A percentile compares a stretch with the other conserved stretches of the same genome.
Conservation (phyloP, 345 rosid genomes). For the Acer campestre region DNA sequence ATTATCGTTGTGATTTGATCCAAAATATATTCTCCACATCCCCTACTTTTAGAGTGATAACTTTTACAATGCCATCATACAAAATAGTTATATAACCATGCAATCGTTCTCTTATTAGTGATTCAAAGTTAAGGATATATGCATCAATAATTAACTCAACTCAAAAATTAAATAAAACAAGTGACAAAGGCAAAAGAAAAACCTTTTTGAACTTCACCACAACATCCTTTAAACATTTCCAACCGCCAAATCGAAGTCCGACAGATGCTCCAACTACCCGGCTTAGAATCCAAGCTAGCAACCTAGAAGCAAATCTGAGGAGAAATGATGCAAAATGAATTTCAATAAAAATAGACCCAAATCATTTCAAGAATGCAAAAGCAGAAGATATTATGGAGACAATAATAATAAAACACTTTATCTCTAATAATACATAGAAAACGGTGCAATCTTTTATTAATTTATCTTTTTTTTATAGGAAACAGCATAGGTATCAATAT, state of each 20-base stretch:
- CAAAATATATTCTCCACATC: no score
- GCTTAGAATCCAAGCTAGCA: slow-evolving; percentile 85
- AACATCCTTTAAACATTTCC: slow-evolving; percentile 88
- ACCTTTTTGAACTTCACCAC: slow-evolving; percentile 91
- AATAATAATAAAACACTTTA: not conserved
- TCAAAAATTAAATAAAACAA: slow-evolving; percentile 17
- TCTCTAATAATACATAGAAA: not conserved
- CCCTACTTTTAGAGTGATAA: not conserved
- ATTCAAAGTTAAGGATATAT: not conserved
- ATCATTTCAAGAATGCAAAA: slow-evolving; percentile 8
- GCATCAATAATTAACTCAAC: slow-evolving; percentile 17
- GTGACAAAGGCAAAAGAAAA: slow-evolving; percentile 6
- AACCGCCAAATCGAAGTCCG: slow-evolving; percentile 81
- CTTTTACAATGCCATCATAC: not conserved
- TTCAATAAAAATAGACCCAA: slow-evolving; percentile 1
- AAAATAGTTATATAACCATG: not conserved
- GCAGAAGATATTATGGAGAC: not conserved
- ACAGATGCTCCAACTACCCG: slow-evolving; percentile 74
- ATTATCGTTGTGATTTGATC: no score
- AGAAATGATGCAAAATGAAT: slow-evolving; percentile 10
- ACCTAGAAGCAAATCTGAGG: slow-evolving; percentile 68
- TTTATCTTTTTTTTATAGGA: not conserved
- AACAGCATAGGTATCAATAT: not conserved
- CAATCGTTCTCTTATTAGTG: not conserved
- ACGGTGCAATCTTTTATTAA: not conserved